Conservation (phyloP, 83 land plant species). For the Thuja plicata region DNA sequence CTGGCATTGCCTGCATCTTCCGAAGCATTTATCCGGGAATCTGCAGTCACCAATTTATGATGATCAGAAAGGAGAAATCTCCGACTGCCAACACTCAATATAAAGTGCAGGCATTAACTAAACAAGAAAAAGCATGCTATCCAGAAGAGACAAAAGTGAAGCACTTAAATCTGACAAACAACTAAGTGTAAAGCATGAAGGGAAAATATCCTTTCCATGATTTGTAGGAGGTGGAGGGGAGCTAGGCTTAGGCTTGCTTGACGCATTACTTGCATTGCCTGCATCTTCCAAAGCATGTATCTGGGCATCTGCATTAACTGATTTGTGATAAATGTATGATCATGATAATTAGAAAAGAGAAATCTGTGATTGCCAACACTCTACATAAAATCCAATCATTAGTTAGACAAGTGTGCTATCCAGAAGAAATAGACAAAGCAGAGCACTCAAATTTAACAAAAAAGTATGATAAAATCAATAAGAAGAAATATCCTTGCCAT, state of each 20-base stretch:
- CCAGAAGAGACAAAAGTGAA: background rate
- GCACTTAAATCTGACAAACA: background rate
- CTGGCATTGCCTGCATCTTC: slow-evolving; percentile 40
- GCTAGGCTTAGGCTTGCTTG: slow-evolving; percentile 2
- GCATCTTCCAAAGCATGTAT: slow-evolving; percentile 53
- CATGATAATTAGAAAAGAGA: background rate
- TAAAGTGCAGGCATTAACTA: background rate
- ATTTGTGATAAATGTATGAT: background rate
- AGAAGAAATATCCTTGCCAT: slow-evolving; percentile 5
- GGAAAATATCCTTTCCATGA: slow-evolving; percentile 7
- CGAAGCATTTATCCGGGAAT: slow-evolving; percentile 55
- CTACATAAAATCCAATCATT: background rate
- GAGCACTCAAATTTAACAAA: background rate
- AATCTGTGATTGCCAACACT: background rate
- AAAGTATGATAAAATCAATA: background rate
- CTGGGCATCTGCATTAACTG: slow-evolving; percentile 72
- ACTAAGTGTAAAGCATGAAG: background rate
- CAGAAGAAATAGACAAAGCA: background rate
- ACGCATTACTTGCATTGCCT: slow-evolving; percentile 46
- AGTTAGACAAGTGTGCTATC: background rate
- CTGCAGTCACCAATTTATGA: slow-evolving; percentile 48
- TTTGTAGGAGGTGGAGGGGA: slow-evolving; percentile 11
- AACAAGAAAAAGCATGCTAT: background rate
- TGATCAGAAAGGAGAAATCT: background rate
- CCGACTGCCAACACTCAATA: background rate